These are phyloP conservation scores for Nemania sp. DNA, from an alignment of 2,329 filamentous ascomycete species.

Conservation along the genomic window DNA sequence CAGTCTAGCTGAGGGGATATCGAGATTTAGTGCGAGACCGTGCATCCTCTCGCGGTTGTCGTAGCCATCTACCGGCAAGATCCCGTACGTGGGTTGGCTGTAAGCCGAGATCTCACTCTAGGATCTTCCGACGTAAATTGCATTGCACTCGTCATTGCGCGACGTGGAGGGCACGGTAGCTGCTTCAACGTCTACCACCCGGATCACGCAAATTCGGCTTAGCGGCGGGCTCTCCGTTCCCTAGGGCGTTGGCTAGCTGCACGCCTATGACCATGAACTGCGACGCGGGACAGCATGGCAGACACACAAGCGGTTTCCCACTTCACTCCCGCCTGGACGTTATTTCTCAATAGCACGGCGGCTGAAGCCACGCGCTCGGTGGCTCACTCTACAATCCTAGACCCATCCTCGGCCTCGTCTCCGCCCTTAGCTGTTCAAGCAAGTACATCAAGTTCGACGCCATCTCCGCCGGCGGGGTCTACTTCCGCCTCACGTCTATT, in stretches of 20 bases:
- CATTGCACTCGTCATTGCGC: background rate
- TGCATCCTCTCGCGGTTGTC: background rate
- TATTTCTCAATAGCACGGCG: conserved; percentile 27
- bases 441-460: background rate
- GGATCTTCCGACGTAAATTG: background rate
- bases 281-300: conserved; percentile 10
- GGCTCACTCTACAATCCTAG: background rate
- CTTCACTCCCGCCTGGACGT: conserved; percentile 21
- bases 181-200: background rate
- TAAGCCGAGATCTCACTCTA: background rate
- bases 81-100: background rate
- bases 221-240: background rate
- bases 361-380: conserved; percentile 24
- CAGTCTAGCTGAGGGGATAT: background rate
- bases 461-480: background rate
- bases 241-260: background rate
- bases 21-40: background rate
- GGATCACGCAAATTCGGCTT: background rate
- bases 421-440: too few species aligned
- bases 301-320: background rate
- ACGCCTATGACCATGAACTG: background rate
- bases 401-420: conserved; percentile 10
- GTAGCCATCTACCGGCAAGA: background rate
- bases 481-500: background rate
- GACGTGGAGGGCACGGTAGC: background rate